Evolutionary conservation across 2,329 filamentous ascomycete species (phyloP), one percentile per base, ranked within the genome.

Genomic region (Bipolaris gigantea): DNA sequence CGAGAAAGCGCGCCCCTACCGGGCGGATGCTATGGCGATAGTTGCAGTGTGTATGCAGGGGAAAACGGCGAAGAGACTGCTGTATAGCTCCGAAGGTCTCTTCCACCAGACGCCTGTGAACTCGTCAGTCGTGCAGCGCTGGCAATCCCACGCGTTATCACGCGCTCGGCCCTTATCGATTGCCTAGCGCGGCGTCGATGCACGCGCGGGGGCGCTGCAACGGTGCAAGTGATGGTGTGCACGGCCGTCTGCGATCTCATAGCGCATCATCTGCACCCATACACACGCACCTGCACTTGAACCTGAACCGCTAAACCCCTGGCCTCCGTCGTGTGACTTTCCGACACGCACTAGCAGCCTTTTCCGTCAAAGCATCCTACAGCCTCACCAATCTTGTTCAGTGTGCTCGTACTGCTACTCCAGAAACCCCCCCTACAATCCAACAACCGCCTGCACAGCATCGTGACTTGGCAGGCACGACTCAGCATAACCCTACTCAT

Each of bases 231-330:
- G 48, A 50, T 50, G 38, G 21, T 45, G 48, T 54, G 57, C 57
- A 59, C 51, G 54, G 60, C 54, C 56, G 56, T 55, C 55, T 59
- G 50, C 55, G 48, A 60, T 58, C 30, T 61, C 59, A 57, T 64
- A 63, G 61, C 58, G 59, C 64, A 67, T 68, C 65, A 69, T 67
- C 62, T 63, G 65, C 63, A 55, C 56, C 16, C 45, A 44, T 40
- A 54, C 27, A 30, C 13, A 53, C 27, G 39, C 39, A 42, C 39
- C 39, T 27, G 53, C 53, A 59, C 62, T 57, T 57, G 48, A 46
- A 49, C 50, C 27, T 59, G 36, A 50, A 55, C 54, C 58, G 60
- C 57, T 63, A 53, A 48, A 50, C 44, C 40, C 53, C 56, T 19
- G 34, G 41, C 35, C 53, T 41, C 42, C 32, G 35, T 47, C 55